These are phyloP conservation scores for Verticillium dahliae DNA, from an alignment of 2,329 filamentous ascomycete genomes.

Conservation along the genomic window DNA sequence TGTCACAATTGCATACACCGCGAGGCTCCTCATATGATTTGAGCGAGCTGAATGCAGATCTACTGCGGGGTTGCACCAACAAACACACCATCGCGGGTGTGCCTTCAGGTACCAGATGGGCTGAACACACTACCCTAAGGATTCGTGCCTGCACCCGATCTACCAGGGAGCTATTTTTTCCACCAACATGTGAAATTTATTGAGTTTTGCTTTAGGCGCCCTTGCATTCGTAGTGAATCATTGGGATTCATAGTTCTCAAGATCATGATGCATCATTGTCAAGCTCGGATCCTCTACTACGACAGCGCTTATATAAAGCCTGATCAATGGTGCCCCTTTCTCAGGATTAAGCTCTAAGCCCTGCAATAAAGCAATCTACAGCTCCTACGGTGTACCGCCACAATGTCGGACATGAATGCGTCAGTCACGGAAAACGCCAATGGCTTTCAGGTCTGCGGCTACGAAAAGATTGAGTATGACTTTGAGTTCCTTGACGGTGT, in stretches of 20 bases:
- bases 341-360: too few species aligned
- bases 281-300: neutral
- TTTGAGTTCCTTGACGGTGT: constrained; percentile 67
- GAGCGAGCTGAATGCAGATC: neutral
- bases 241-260: neutral
- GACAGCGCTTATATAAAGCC: neutral
- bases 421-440: constrained; percentile 55
- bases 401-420: constrained; percentile 65
- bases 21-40: neutral
- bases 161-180: neutral
- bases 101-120: neutral
- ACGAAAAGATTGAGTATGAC: constrained; percentile 72
- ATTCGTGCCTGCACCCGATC: neutral
- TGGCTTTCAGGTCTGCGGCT: constrained; percentile 66
- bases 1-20: neutral
- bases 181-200: neutral
- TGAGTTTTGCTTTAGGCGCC: neutral
- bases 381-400: constrained; percentile 10
- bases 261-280: neutral
- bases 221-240: neutral
- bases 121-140: neutral
- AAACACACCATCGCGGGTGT: neutral
- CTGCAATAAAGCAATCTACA: too few species aligned
- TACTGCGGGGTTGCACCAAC: neutral
- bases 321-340: too few species aligned